Evolutionary conservation across 208 protist species (phyloP), one percentile per base, ranked within the genome.

Genomic region (Phytomonas francai): DNA sequence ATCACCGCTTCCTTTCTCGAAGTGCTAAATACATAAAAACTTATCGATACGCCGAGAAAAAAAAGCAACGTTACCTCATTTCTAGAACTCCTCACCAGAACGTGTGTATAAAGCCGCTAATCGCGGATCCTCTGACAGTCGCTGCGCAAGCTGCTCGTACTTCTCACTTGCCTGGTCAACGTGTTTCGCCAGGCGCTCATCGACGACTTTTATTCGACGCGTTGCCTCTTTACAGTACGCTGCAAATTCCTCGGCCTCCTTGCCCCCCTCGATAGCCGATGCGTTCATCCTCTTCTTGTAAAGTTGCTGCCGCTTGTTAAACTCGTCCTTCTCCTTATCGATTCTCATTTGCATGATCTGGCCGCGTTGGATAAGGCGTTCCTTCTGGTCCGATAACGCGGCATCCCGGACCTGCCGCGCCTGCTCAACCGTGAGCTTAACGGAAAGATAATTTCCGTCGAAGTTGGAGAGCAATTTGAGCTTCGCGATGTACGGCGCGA

Each of bases 301-400:
- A 31, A 75, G 63, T 45, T 77, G 65, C 68, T 97, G 89, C 14
- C 85, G 77, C 30, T 72, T 66, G 65, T 76, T 83, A 70, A 95
- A 91, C 45, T 93, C 84, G 42, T 90, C 88, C 74, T 95, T 97
- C 67, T 97, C 92, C 3, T 74, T 75, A 67, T 97, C 89, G 81
- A 95, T 92, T 16, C 91, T 83, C 49, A 61, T 81, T 69, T 95
- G 89, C 86, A 97, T 97, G 70, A 97, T 97, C 73, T 87, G 85
- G 6, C 87, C 92, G 39, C 92, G 84, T 62, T 95, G 88, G 27
- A 97, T 95, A 51, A 97, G 88, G 8, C 89, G 80, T 49, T 97
- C 89, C 73, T 97, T 97, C 32, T 95, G 74, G 59, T 93, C 92
- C 42, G 77, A 76, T 67, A 97, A 77, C 0, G 88, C 89, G 64